Percentiles rank a stretch among this genome's conserved stretches.
Evolutionary conservation across 176 grass and related monocot species (phyloP).

Genomic region (Hsuehochloa calcarea): DNA sequence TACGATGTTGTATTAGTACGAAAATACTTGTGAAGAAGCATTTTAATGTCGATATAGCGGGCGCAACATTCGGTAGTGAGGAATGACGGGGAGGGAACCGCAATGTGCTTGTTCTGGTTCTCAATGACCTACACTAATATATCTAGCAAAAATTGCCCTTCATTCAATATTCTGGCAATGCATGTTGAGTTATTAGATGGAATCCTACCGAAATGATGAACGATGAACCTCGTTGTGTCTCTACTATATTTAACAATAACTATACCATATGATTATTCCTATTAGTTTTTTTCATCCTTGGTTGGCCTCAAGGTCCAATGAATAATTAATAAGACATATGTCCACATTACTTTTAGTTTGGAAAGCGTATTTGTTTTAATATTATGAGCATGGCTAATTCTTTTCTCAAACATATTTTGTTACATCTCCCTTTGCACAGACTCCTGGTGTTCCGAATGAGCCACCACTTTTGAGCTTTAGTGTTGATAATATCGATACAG

Average conservation of each 20-base stretch:
- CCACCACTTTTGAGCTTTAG: slow-evolving; percentile 52
- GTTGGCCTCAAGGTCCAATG: not conserved
- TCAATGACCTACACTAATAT: too few relatives aligned
- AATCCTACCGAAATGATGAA: too few relatives aligned
- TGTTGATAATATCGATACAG: slow-evolving; percentile 74
- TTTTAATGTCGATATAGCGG: not conserved
- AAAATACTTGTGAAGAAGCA: not conserved
- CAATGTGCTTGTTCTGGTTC: too few relatives aligned
- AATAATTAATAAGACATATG: not conserved
- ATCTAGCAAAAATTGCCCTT: too few relatives aligned
- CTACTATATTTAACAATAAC: too few relatives aligned
- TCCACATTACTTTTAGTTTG: not conserved
- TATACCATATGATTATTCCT: not conserved
- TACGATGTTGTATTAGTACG: not conserved
- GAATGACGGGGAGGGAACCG: not conserved
- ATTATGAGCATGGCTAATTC: not conserved
- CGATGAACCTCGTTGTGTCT: too few relatives aligned
- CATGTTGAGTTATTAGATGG: too few relatives aligned
- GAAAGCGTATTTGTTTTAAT: not conserved
- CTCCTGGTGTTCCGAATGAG: slow-evolving; percentile 53
- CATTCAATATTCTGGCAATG: too few relatives aligned
- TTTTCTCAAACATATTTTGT: slow-evolving; percentile 15
- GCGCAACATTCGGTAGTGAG: not conserved
- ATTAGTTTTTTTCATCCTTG: not conserved
- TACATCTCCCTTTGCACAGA: slow-evolving; percentile 38